These are phyloP conservation scores for Ilyonectria destructans DNA, from an alignment of 2,329 filamentous ascomycete genomes.

Conservation along the genomic window DNA sequence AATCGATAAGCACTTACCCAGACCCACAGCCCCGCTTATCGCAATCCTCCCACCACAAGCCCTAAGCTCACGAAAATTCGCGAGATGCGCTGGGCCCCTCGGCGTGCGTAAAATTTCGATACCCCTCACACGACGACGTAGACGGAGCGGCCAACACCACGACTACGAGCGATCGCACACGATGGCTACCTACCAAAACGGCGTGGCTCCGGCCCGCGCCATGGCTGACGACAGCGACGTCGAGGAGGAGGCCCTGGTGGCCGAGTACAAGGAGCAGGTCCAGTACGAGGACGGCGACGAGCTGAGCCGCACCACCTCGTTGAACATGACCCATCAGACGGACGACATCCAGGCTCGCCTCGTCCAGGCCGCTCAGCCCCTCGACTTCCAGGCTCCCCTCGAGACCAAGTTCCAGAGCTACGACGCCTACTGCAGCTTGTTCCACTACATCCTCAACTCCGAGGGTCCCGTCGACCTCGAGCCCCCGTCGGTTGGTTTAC, in stretches of 20 bases:
- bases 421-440: slow-evolving; percentile 99
- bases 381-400: slow-evolving; percentile 95
- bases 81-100: slow-evolving; percentile 48
- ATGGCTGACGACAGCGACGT: slow-evolving; percentile 90
- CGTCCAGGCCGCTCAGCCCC: slow-evolving; percentile 90
- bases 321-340: slow-evolving; percentile 81
- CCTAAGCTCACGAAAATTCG: slow-evolving; percentile 59
- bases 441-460: slow-evolving; percentile 99
- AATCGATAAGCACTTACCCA: slow-evolving; percentile 50
- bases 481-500: slow-evolving; percentile 86
- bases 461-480: slow-evolving; percentile 99
- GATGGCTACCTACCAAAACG: slow-evolving; percentile 77
- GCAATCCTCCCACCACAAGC: slow-evolving; percentile 56
- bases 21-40: slow-evolving; percentile 40
- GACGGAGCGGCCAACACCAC: slow-evolving; percentile 49
- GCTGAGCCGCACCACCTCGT: slow-evolving; percentile 80
- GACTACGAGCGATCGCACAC: slow-evolving; percentile 51
- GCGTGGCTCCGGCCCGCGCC: slow-evolving; percentile 72
- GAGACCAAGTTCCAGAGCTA: slow-evolving; percentile 99
- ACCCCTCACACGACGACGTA: slow-evolving; percentile 50
- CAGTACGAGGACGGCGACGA: slow-evolving; percentile 92
- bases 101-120: slow-evolving; percentile 57
- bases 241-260: slow-evolving; percentile 95
- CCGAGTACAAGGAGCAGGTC: slow-evolving; percentile 96
- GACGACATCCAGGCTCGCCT: slow-evolving; percentile 96